Base-by-base conservation (phyloP, 176 grass and related monocot genomes). In the Aegilops umbellulata region DNA sequence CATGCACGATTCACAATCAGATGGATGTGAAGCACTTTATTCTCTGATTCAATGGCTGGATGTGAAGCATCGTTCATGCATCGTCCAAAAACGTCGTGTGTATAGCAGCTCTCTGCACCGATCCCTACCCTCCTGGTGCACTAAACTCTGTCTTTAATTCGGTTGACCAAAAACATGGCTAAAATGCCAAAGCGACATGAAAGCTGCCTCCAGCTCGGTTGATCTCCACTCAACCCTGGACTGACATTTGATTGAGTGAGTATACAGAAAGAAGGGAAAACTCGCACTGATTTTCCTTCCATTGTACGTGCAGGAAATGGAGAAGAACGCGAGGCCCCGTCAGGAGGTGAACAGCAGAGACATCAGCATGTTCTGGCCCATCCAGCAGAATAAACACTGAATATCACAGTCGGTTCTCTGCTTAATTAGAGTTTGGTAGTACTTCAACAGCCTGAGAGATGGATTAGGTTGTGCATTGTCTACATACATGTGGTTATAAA, bases 261-360 rank as follows among this genome's bases (percentile, higher is more conserved):
- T 10, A 3, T 41, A 10, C 10, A 10, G 39, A 57, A 57, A 19
- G 5, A 55, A 55, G 1, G 16, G 0, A 66, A 32, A 60, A 8
- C 5, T 7, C 13, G 7, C 13, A 29, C 27, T 86, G 53, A 17
- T 20, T 10, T 36, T 12, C 24, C 8, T 53, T 22, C 2, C 42
- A 11, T 3, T 8, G 38, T 14, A 66, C 22, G 25, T 78, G 85
- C 86, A 94, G 95, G n/a, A 58, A 22, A 32, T 53, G n/a, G 67
- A 85, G 72, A 83, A 84, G 30, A 97, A 97, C 86, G 84, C 95
- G 41, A 89, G 95, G 74, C 95, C 95, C 0, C 12, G 41, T 63
- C 95, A 97, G 84, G 34, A 79, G 13, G 71, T 72, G 49, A 88
- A 93, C 74, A 5, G 32, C 24, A 87, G 95, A n/a, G 72, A 58